These are phyloP conservation scores for Atractiella rhizophila DNA, from an alignment of 768 basidiomycete genomes.

Conservation along the genomic window DNA sequence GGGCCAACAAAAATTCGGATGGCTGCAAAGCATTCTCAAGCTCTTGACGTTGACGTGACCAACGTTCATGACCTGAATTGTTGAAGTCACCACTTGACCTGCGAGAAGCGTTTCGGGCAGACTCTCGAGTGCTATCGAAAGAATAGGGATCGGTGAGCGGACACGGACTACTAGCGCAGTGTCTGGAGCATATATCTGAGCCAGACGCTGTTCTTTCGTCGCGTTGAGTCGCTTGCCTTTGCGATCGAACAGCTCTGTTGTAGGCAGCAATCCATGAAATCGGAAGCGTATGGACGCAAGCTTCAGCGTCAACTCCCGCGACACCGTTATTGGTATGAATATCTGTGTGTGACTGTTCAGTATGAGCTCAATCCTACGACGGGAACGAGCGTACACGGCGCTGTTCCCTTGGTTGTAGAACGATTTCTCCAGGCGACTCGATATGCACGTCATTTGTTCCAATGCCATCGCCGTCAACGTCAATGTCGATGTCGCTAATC, in stretches of 20 bases:
- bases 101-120: conserved; percentile 9
- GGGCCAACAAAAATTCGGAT: conserved; percentile 3
- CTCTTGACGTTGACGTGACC: conserved; percentile 1
- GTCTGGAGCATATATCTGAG: conserved; percentile 46
- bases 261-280: conserved; percentile 34
- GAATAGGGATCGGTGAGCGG: conserved; percentile 37
- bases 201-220: conserved; percentile 43
- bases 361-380: not conserved
- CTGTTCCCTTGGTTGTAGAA: too few relatives aligned
- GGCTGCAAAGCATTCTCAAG: conserved; percentile 5
- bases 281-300: conserved; percentile 44
- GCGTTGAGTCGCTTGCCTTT: conserved; percentile 55
- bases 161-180: conserved; percentile 36
- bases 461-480: conserved; percentile 2
- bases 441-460: conserved; percentile 28
- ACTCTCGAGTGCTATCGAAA: conserved; percentile 22
- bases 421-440: conserved; percentile 30
- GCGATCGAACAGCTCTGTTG: conserved; percentile 37
- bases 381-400: too few relatives aligned
- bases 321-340: conserved; percentile 6
- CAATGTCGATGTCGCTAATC: conserved; percentile 14
- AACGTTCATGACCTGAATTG: conserved; percentile 5
- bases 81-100: conserved; percentile 23
- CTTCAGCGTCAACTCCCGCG: conserved; percentile 24
- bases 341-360: not conserved